Percentiles rank a stretch among this genome's conserved stretches.
Evolutionary conservation across 2,329 filamentous ascomycete species (phyloP).

Genomic region (Neophaeococcomyces aloes): DNA sequence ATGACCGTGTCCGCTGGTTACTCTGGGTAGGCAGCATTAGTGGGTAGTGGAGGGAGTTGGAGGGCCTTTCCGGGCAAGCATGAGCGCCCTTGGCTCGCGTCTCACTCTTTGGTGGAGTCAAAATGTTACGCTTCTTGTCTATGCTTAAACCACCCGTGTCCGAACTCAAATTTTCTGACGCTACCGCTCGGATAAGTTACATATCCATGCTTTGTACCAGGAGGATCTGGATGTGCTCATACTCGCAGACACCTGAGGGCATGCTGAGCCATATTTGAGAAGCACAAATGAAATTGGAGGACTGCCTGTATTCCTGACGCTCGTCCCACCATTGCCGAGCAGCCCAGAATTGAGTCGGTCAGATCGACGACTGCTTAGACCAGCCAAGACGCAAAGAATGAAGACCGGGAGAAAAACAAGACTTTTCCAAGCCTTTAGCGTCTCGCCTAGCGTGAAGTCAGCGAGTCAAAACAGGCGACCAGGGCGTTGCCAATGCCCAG

Average conservation of each 20-base stretch:
- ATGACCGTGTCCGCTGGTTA: no score
- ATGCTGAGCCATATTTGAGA: neutral
- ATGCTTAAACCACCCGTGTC: slow-evolving; percentile 8
- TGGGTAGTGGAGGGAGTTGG: neutral
- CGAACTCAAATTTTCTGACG: slow-evolving; percentile 4
- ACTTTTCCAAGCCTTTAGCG: slow-evolving; percentile 8
- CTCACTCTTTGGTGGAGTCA: neutral
- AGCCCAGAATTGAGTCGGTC: neutral
- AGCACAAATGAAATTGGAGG: neutral
- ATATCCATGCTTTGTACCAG: neutral
- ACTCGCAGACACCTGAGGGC: neutral
- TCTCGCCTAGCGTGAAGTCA: neutral
- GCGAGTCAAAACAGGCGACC: slow-evolving; percentile 3
- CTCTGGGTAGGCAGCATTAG: neutral
- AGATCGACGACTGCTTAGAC: slow-evolving; percentile 1
- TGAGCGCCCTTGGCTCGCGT: neutral
- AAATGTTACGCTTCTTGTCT: slow-evolving; percentile 8
- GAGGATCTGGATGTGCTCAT: no score
- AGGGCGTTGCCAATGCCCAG: slow-evolving; percentile 2
- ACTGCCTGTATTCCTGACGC: neutral
- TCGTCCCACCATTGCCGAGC: slow-evolving; percentile 2
- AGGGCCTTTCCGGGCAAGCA: neutral
- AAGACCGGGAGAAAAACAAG: slow-evolving; percentile 1
- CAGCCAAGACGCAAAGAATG: slow-evolving; percentile 5
- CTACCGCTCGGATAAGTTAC: neutral